Evolutionary conservation across 1,139 yeast genomes (phyloP).

Genomic region (Blastobotrys arbuscula): DNA sequence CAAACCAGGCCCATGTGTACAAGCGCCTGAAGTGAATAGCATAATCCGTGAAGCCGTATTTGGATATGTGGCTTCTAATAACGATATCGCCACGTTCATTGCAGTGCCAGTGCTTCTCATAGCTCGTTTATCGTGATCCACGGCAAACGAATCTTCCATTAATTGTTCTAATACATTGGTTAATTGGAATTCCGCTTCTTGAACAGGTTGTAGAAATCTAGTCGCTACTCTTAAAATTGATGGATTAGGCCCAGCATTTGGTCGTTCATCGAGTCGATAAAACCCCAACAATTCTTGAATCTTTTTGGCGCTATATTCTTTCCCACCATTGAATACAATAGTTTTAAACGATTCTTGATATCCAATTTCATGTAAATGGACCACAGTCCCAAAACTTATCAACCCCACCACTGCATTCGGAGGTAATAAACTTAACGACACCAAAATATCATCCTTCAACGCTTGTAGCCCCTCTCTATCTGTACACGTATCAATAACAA

Average conservation of each 20-base stretch:
- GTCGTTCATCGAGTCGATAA: conserved; percentile 35
- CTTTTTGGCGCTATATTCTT: conserved; percentile 48
- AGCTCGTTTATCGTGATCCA: conserved; percentile 43
- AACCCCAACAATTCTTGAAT: conserved; percentile 52
- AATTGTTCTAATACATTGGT: conserved; percentile 50
- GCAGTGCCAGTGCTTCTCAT: conserved; percentile 64
- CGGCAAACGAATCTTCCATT: conserved; percentile 49
- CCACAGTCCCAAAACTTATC: conserved; percentile 60
- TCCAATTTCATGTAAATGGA: conserved; percentile 54
- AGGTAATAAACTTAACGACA: conserved; percentile 55
- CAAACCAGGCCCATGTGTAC: conserved; percentile 84
- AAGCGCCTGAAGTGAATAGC: conserved; percentile 74
- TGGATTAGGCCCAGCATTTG: conserved; percentile 16
- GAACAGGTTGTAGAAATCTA: conserved; percentile 31
- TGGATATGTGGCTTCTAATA: conserved; percentile 45
- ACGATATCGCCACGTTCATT: conserved; percentile 50
- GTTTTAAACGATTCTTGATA: conserved; percentile 29
- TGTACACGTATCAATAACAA: conserved; percentile 63
- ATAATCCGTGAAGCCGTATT: conserved; percentile 56
- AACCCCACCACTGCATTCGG: conserved; percentile 44
- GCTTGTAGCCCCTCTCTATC: conserved; percentile 47
- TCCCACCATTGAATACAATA: conserved; percentile 54
- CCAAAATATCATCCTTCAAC: conserved; percentile 49
- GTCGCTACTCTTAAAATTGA: conserved; percentile 21
- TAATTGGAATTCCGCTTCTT: conserved; percentile 52